Evolutionary conservation across 2,329 filamentous ascomycete species (phyloP), one percentile per base, ranked within the genome.

Genomic region (Sarocladium oryzae): DNA sequence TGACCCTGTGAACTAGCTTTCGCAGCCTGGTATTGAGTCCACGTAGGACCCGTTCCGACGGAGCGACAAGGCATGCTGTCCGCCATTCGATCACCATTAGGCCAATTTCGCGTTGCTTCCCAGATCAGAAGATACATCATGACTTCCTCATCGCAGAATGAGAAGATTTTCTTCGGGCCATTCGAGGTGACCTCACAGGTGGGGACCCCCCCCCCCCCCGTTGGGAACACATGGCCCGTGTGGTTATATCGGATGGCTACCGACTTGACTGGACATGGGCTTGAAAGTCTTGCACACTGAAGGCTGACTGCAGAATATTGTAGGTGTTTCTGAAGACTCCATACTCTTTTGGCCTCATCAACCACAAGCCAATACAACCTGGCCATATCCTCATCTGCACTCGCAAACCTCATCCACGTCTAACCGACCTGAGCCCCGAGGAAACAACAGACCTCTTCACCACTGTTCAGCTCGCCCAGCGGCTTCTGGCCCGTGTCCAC

Each of bases 341-440:
- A 1, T 77, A 86, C 61, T 88, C 85, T 59, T 96, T 90, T 72
- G 90, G 89, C 51, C 77, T 97, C 56, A 91, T 97, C 53, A 99
- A 99, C 71, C 82, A 97, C 65, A 96, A 96, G 70, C 93, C 93
- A 21, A 81, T 99, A 33, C 79, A 96, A 2, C 90, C 91, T 0
- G 93, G 93, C 52, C 93, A 99, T 72, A 85, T 97, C 55, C 86
- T 99, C 28, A 81, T 99, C 55, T 96, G 88, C 57, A 89, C 93
- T 0, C 78, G 81, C 18, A 76, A 76, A 30, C 70, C 74, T 24
- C 85, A 90, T 58, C 80, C 77, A 45, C 87, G 89, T 48, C 78
- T 97, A 52, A 81, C 83, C 49, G 87, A 95, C 64, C 80, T 96
- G 45, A 81, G 82, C 0, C 60, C 76, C 1, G 72, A 75, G 16